Percentiles rank a stretch among this genome's conserved stretches.
phyloP scores from a whole-genome alignment of 805 yeast genomes.

The Jamesozyma hellenica region DNA sequence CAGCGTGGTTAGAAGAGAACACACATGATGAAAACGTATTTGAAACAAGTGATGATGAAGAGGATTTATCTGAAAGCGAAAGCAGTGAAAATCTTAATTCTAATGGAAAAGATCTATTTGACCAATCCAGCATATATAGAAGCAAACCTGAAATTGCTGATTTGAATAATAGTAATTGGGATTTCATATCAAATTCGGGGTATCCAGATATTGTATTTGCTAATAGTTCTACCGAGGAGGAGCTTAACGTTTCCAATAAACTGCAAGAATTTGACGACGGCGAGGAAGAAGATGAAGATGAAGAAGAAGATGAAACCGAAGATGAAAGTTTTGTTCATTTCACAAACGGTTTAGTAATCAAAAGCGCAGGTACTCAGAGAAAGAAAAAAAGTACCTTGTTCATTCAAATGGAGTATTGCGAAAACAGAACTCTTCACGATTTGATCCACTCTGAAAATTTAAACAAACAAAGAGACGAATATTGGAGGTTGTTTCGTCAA shows the following conservation, averaged over 20 bases:
- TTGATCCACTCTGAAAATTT: conserved; percentile 67
- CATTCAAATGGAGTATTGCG: conserved; percentile 98
- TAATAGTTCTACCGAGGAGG: conserved; percentile 24
- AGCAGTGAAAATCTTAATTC: background rate
- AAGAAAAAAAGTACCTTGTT: conserved; percentile 55
- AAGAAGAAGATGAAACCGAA: conserved; percentile 2
- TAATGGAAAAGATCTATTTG: conserved; percentile 14
- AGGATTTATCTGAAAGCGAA: conserved; percentile 6
- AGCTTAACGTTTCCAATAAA: conserved; percentile 4
- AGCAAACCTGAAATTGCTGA: conserved; percentile 21
- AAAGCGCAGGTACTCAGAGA: background rate
- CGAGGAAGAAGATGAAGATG: conserved; percentile 1
- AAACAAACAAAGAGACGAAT: conserved; percentile 60
- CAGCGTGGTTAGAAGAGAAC: conserved; percentile 93
- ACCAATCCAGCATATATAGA: conserved; percentile 24
- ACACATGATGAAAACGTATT: conserved; percentile 30
- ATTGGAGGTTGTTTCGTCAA: conserved; percentile 85
- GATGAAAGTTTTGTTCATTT: conserved; percentile 5
- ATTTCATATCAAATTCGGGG: conserved; percentile 49
- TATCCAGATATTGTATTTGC: conserved; percentile 49
- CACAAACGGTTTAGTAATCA: background rate
- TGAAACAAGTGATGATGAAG: conserved; percentile 24
- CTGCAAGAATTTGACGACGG: conserved; percentile 6
- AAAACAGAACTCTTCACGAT: conserved; percentile 80
- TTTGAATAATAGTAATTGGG: conserved; percentile 35